Evolutionary conservation across 2,329 filamentous ascomycete species (phyloP).

Genomic region (Phialemoniopsis sp.): DNA sequence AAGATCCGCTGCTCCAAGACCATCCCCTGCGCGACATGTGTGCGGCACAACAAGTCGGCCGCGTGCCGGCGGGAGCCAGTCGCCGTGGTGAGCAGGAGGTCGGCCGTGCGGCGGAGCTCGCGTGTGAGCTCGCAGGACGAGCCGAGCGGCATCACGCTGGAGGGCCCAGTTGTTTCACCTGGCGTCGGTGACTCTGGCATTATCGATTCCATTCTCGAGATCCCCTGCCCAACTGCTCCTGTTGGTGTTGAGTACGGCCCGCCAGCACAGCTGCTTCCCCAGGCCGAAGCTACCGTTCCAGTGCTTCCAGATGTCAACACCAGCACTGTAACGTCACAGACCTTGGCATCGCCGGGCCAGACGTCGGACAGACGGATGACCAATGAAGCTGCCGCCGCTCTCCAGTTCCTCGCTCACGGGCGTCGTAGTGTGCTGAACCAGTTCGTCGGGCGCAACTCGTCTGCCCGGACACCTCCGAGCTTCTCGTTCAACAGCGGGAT

Average conservation of each 20-base stretch:
- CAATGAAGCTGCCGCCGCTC: slow-evolving; percentile 1
- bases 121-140: too few species aligned
- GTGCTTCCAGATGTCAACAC: too few species aligned
- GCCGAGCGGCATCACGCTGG: too few species aligned
- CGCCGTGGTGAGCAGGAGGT: neutral
- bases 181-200: too few species aligned
- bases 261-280: too few species aligned
- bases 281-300: too few species aligned
- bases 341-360: neutral
- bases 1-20: slow-evolving; percentile 10
- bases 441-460: neutral
- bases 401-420: slow-evolving; percentile 1
- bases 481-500: neutral
- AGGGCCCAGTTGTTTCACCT: too few species aligned
- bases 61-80: slow-evolving; percentile 6
- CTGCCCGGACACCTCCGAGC: neutral
- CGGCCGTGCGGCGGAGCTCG: neutral
- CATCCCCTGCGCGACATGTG: slow-evolving; percentile 6
- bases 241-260: too few species aligned
- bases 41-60: slow-evolving; percentile 2
- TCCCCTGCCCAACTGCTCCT: too few species aligned
- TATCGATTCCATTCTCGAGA: too few species aligned
- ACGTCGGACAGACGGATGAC: slow-evolving; percentile 1
- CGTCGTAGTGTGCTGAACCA: neutral
- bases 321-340: too few species aligned